Evolutionary conservation across 768 basidiomycete species (phyloP).

Genomic region (Lepiota venenata): DNA sequence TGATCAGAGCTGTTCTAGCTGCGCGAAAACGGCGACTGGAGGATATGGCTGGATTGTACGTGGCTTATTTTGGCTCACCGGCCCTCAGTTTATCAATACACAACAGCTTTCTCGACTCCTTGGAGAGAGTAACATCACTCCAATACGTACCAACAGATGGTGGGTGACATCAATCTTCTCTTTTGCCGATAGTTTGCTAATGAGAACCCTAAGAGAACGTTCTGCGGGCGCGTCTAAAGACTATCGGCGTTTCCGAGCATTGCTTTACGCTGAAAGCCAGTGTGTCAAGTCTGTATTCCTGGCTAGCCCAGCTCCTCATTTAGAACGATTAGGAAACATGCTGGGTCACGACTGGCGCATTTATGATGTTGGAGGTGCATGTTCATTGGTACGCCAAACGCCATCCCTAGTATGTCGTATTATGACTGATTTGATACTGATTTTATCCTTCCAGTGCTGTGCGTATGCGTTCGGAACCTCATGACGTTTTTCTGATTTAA

Average conservation of each 20-base stretch:
- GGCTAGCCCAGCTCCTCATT: neutral
- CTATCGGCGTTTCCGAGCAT: conserved; percentile 74
- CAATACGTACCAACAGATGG: conserved; percentile 72
- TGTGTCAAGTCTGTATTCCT: conserved; percentile 19
- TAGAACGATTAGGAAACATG: conserved; percentile 36
- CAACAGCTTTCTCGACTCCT: conserved; percentile 62
- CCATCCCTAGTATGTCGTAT: neutral
- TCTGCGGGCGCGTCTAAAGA: conserved; percentile 70
- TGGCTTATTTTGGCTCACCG: conserved; percentile 13
- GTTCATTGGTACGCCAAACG: conserved; percentile 52
- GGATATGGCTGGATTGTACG: conserved; percentile 74
- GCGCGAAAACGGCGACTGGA: conserved; percentile 53
- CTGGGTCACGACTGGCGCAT: conserved; percentile 52
- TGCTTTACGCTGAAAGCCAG: conserved; percentile 63
- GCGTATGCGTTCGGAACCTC: conserved; percentile 15
- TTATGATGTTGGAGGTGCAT: conserved; percentile 73
- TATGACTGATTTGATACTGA: conserved; percentile 2
- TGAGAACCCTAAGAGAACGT: conserved; percentile 54
- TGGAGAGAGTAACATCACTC: conserved; percentile 59
- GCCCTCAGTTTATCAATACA: conserved; percentile 1
- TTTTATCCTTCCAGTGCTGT: conserved; percentile 46
- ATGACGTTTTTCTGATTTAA: conserved; percentile 2
- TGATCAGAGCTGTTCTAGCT: conserved; percentile 46
- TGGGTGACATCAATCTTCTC: conserved; percentile 21
- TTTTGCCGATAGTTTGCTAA: conserved; percentile 2